Evolutionary conservation across 192 early-diverging fungal genomes (phyloP).

Genomic region (Backusella australiensis): DNA sequence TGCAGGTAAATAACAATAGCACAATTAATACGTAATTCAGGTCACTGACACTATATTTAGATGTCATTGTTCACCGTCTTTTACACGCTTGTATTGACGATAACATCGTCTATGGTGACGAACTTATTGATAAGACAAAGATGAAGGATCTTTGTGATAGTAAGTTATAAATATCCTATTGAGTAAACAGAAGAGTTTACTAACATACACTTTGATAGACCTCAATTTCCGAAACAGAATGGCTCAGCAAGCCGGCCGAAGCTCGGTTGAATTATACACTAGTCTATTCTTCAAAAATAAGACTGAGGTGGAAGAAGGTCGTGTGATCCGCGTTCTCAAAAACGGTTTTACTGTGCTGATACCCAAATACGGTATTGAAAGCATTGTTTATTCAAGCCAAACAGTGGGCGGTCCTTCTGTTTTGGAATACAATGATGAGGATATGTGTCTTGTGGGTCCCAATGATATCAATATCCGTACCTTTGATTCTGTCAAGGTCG

Average conservation of each 20-base stretch:
- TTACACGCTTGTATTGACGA: constrained; percentile 58
- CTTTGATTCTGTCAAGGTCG: constrained; percentile 80
- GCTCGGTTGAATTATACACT: constrained; percentile 96
- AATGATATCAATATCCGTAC: constrained; percentile 57
- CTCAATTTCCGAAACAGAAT: constrained; percentile 94
- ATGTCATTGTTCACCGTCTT: constrained; percentile 91
- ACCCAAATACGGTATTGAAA: constrained; percentile 90
- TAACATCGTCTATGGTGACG: constrained; percentile 53
- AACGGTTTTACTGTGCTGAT: constrained; percentile 95
- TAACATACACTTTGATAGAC: constrained; percentile 20
- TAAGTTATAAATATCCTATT: constrained; percentile 28
- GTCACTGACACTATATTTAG: constrained; percentile 27
- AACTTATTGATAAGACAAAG: constrained; percentile 79
- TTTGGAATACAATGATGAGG: constrained; percentile 43
- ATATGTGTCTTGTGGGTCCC: constrained; percentile 37
- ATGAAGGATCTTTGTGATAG: constrained; percentile 83
- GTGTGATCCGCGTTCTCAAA: constrained; percentile 88
- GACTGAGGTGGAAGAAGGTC: constrained; percentile 79
- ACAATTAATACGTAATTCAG: background rate
- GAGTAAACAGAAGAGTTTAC: background rate
- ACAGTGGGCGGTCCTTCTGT: constrained; percentile 23
- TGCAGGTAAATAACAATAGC: constrained; percentile 44
- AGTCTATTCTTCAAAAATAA: constrained; percentile 96
- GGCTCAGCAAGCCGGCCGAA: constrained; percentile 93
- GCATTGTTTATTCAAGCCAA: constrained; percentile 72